These are phyloP conservation scores for Tolypocladium paradoxum DNA, from an alignment of 2,329 filamentous ascomycete genomes.

Conservation along the genomic window DNA sequence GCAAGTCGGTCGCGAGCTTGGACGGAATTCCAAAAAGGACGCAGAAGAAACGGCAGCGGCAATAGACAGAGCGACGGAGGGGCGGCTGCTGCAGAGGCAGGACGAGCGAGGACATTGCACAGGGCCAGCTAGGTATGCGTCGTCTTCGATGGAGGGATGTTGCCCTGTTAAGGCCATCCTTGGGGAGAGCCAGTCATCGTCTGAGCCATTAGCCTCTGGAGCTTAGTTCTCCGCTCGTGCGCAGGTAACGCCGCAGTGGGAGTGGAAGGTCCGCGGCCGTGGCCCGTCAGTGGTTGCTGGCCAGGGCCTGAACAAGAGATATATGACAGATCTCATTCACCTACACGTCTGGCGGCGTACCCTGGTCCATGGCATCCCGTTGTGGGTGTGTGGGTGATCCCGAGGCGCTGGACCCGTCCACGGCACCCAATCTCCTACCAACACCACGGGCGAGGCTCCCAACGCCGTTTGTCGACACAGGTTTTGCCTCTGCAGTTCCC, in stretches of 20 bases:
- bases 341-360: constrained; percentile 8
- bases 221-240: constrained; percentile 1
- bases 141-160: not conserved
- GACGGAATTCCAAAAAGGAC: not conserved
- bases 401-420: constrained; percentile 15
- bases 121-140: not conserved
- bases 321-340: constrained; percentile 17
- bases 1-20: not conserved
- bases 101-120: not conserved
- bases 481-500: not conserved
- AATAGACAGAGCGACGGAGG: not conserved
- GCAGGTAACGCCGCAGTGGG: constrained; percentile 5
- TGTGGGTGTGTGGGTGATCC: constrained; percentile 13
- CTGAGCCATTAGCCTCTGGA: not conserved
- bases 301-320: constrained; percentile 6
- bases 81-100: not conserved
- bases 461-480: not conserved
- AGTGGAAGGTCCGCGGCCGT: constrained; percentile 5
- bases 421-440: constrained; percentile 4
- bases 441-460: constrained; percentile 3
- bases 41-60: not conserved
- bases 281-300: constrained; percentile 4
- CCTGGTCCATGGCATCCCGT: constrained; percentile 5
- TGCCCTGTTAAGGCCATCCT: not conserved
- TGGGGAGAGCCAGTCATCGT: not conserved